Conservation (phyloP, 2,329 filamentous ascomycete species). For the Aureobasidium sp. region DNA sequence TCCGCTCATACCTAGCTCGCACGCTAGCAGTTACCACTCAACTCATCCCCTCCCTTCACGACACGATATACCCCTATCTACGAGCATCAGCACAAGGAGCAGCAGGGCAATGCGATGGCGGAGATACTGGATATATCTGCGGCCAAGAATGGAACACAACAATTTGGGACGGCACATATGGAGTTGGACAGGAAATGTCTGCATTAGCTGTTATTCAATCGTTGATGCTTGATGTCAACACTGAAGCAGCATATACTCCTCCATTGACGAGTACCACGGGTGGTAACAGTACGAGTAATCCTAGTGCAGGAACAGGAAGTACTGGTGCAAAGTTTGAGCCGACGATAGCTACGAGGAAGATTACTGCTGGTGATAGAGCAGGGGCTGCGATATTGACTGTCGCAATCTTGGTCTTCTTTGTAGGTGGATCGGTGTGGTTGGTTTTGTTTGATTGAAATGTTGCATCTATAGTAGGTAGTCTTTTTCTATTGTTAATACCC, state of each 20-base stretch:
- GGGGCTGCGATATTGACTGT: conserved; percentile 59
- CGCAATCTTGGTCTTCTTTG: conserved; percentile 35
- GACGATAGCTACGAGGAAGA: conserved; percentile 14
- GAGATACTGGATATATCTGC: conserved; percentile 28
- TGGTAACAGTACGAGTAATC: conserved; percentile 12
- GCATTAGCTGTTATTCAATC: conserved; percentile 40
- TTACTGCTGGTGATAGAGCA: conserved; percentile 52
- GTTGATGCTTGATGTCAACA: background rate
- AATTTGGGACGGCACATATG: conserved; percentile 34
- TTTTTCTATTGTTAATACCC: background rate
- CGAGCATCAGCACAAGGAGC: conserved; percentile 44
- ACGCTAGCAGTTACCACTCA: conserved; percentile 34
- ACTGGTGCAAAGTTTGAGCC: background rate
- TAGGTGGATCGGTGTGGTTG: background rate
- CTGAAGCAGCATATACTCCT: background rate
- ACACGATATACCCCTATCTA: conserved; percentile 39
- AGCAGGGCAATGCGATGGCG: conserved; percentile 44
- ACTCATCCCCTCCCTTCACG: conserved; percentile 29
- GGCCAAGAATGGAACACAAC: conserved; percentile 31
- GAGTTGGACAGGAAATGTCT: conserved; percentile 47
- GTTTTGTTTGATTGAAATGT: background rate
- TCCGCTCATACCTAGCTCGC: conserved; percentile 59
- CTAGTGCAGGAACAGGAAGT: conserved; percentile 7
- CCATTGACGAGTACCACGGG: conserved; percentile 8
- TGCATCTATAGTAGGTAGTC: background rate